Conservation (phyloP, 805 yeast species). For the Starmera dryadoides region DNA sequence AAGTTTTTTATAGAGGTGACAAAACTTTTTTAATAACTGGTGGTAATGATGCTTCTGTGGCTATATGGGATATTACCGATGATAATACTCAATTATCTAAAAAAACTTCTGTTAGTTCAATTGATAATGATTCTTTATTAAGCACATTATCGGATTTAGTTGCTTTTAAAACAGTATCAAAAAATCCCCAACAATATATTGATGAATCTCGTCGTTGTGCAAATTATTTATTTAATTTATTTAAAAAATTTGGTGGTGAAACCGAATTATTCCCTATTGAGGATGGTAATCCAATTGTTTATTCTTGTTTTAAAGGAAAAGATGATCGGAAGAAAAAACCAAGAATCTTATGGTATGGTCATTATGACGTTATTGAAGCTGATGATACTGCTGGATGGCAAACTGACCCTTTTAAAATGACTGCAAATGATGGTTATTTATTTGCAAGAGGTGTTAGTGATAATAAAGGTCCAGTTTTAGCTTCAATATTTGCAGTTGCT, state of each 20-base stretch:
- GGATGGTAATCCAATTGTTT: slow-evolving; percentile 81
- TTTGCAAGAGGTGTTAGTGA: slow-evolving; percentile 93
- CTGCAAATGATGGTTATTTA: slow-evolving; percentile 76
- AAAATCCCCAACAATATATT: slow-evolving; percentile 56
- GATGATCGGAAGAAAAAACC: slow-evolving; percentile 17
- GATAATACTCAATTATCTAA: slow-evolving; percentile 4
- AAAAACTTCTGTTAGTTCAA: slow-evolving; percentile 14
- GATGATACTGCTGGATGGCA: slow-evolving; percentile 57
- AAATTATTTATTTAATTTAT: slow-evolving; percentile 52
- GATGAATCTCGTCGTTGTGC: slow-evolving; percentile 88
- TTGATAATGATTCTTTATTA: slow-evolving; percentile 58
- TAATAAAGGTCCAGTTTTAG: slow-evolving; percentile 88
- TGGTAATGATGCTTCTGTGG: slow-evolving; percentile 60
- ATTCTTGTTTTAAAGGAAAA: slow-evolving; percentile 58
- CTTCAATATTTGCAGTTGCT: slow-evolving; percentile 83
- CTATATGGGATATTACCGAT: slow-evolving; percentile 57
- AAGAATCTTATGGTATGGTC: slow-evolving; percentile 84
- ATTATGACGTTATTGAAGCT: slow-evolving; percentile 90
- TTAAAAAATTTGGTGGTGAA: slow-evolving; percentile 64
- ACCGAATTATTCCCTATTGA: slow-evolving; percentile 65
- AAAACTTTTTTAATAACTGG: slow-evolving; percentile 54
- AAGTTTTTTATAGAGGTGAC: slow-evolving; percentile 32
- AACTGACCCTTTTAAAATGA: slow-evolving; percentile 69
- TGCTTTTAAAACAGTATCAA: slow-evolving; percentile 71
- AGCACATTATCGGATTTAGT: slow-evolving; percentile 55